Base-by-base conservation (phyloP, 2,329 filamentous ascomycete genomes). In the Pseudogymnoascus sp. region DNA sequence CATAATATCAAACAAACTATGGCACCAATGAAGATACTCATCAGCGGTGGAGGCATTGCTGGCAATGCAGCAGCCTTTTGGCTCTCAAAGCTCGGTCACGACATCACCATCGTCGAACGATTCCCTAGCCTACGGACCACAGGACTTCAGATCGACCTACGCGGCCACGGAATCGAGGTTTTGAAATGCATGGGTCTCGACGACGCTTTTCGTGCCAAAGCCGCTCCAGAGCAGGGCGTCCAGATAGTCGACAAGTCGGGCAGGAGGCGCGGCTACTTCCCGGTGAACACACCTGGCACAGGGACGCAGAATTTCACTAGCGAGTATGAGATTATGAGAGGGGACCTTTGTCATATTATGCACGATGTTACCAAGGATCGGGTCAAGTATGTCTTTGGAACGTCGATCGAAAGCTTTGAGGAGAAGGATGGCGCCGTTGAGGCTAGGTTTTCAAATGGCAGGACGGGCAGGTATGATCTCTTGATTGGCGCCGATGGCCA, bases 401-500 rank as follows among this genome's bases (percentile, higher is more conserved):
- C 73, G 33, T 66, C 70, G 1, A 68, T 70, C 63, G 23, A 68
- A 61, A 45, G 61, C 6, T 68, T 75, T 11, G 64, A 69, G 38
- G 39, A 75, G 61, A 59, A 33, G 60, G 43, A 52, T 2, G 65
- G 69, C 0, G 61, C 63, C 0, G 76, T 81, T 0, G 62, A 72
- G 1, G 78, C 78, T 0, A 62, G 62, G 1, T 76, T 85, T 61
- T 73, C 72, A 1, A 74, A 80, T 61, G 80, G 80, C 2, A 68
- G 69, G 11, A 71, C 66, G 0, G 73, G 74, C 4, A 68, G 65
- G 0, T 85, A 75, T 60, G 82, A 85, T 67, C 68, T 85, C 0
- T 65, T 85, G 0, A 76, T 85, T 33, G 81, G 78, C 2, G 81
- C 82, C 4, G 83, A 86, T 64, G 83, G 83, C 0, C 76, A 80